A percentile compares a stretch with the other conserved stretches of the same genome.
Conservation (phyloP, 2,329 filamentous ascomycete genomes). For the Beauveria bassiana region DNA sequence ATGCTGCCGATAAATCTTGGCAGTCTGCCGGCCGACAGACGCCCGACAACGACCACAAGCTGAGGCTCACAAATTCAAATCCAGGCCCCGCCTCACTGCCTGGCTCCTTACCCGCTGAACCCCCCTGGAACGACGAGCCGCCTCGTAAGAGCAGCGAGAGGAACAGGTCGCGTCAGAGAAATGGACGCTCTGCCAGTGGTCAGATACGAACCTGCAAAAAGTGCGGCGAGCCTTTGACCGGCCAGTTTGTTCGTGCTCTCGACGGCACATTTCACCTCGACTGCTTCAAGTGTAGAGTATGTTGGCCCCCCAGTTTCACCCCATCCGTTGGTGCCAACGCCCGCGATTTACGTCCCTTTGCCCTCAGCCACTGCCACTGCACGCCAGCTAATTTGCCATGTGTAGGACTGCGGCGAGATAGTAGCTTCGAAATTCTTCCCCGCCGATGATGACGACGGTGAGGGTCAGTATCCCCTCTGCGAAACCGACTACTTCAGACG, state of each 20-base stretch:
- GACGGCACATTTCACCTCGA: conserved; percentile 94
- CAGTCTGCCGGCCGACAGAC: conserved; percentile 29
- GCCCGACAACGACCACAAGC: conserved; percentile 28
- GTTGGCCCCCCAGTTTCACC: conserved; percentile 23
- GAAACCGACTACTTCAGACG: conserved; percentile 97
- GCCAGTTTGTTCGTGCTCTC: conserved; percentile 90
- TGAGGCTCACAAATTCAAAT: conserved; percentile 28
- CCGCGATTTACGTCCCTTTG: neutral
- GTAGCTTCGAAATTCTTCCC: conserved; percentile 99
- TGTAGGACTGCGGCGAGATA: conserved; percentile 82
- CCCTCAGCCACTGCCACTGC: neutral
- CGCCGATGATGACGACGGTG: conserved; percentile 80
- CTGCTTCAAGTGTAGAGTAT: conserved; percentile 94
- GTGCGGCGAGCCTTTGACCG: conserved; percentile 78
- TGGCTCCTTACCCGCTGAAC: conserved; percentile 7
- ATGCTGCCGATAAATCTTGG: conserved; percentile 27
- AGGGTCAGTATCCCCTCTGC: conserved; percentile 86
- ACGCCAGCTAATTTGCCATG: conserved; percentile 4
- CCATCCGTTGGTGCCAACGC: neutral
- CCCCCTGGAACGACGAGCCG: conserved; percentile 35
- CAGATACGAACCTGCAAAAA: conserved; percentile 70
- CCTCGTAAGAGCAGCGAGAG: conserved; percentile 46
- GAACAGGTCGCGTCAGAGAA: conserved; percentile 47
- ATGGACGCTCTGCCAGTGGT: conserved; percentile 49
- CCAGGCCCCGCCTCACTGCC: conserved; percentile 23